Evolutionary conservation across 2,329 filamentous ascomycete species (phyloP).

Genomic region (Fusarium kyushuense): DNA sequence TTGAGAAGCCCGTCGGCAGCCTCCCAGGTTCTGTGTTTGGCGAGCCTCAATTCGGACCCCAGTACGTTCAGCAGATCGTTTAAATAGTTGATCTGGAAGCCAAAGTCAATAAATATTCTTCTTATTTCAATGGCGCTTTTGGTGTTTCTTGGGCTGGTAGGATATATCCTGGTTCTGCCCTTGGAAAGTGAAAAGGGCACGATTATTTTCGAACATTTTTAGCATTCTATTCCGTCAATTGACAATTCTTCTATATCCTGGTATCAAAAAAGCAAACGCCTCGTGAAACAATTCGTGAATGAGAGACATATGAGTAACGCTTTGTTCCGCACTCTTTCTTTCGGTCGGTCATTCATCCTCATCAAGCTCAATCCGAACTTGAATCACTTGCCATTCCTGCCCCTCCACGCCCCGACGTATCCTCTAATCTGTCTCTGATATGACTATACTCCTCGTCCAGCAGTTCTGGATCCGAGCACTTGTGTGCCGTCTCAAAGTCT

Average conservation of each 20-base stretch:
- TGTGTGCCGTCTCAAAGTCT: slow-evolving; percentile 52
- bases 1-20: slow-evolving; percentile 45
- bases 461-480: slow-evolving; percentile 37
- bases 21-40: slow-evolving; percentile 48
- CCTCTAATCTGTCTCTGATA: slow-evolving; percentile 41
- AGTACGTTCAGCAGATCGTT: slow-evolving; percentile 53
- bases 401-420: slow-evolving; percentile 45
- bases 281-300: slow-evolving; percentile 18
- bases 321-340: not conserved
- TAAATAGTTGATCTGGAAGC: not conserved
- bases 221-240: slow-evolving; percentile 24
- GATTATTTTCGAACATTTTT: slow-evolving; percentile 2
- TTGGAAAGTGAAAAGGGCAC: slow-evolving; percentile 15
- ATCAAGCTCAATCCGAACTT: slow-evolving; percentile 40
- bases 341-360: not conserved
- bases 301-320: not conserved
- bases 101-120: not conserved
- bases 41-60: slow-evolving; percentile 46
- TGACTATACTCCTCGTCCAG: slow-evolving; percentile 44
- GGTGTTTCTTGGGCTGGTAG: slow-evolving; percentile 36
- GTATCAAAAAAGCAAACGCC: slow-evolving; percentile 26
- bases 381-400: slow-evolving; percentile 46
- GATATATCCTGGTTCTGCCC: slow-evolving; percentile 10
- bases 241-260: slow-evolving; percentile 26
- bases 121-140: slow-evolving; percentile 27